These are phyloP conservation scores for Neoboletus brunneissimus DNA, from an alignment of 768 basidiomycete species.

Conservation along the genomic window DNA sequence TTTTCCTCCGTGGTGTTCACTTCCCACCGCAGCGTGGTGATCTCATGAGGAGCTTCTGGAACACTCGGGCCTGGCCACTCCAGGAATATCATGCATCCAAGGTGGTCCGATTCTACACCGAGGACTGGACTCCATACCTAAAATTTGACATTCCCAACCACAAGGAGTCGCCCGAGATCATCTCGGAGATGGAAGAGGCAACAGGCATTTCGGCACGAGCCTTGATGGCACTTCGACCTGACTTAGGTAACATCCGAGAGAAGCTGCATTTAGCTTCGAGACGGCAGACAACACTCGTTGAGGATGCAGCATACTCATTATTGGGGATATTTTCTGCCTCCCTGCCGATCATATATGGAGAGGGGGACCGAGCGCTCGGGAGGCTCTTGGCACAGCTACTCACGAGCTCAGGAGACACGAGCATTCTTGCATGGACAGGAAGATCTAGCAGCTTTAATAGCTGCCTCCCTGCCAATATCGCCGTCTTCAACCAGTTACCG, in stretches of 20 bases:
- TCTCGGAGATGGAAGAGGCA: not conserved
- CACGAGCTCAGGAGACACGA: not conserved
- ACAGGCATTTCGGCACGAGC: not conserved
- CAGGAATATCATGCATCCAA: too few species aligned
- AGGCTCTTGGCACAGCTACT: not conserved
- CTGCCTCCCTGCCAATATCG: not conserved
- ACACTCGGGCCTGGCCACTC: too few species aligned
- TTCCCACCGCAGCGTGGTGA: too few species aligned
- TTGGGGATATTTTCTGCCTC: not conserved
- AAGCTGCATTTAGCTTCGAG: not conserved
- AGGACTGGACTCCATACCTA: too few species aligned
- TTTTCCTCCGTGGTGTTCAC: too few species aligned
- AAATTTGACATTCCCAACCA: not conserved
- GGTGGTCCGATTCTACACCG: too few species aligned
- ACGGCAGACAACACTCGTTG: not conserved
- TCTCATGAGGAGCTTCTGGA: too few species aligned
- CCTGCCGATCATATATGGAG: not conserved
- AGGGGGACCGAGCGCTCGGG: not conserved
- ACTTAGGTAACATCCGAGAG: not conserved
- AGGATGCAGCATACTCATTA: not conserved
- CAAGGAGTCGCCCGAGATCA: not conserved
- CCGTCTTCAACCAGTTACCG: not conserved
- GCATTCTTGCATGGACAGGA: not conserved
- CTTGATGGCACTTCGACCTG: not conserved
- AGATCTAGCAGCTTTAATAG: not conserved